These are phyloP conservation scores for Geotrichum siamense DNA, from an alignment of 1,139 yeast genomes.

Conservation along the genomic window DNA sequence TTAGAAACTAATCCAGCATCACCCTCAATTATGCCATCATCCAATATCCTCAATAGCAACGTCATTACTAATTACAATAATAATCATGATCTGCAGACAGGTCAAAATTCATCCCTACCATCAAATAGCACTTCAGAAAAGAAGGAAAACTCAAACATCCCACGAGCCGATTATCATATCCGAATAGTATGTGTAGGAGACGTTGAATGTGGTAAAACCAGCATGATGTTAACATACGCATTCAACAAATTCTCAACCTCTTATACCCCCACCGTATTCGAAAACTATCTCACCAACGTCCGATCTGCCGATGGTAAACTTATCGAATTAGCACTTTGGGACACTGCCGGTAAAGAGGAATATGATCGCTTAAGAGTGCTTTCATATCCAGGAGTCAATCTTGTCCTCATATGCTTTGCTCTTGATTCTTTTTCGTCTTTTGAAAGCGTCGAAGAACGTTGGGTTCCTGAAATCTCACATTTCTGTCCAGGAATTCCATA, in stretches of 20 bases:
- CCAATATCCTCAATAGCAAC: too few species aligned
- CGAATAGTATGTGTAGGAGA: conserved; percentile 78
- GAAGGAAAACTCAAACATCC: neutral
- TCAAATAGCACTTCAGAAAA: neutral
- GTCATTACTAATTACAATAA: too few species aligned
- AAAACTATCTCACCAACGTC: conserved; percentile 67
- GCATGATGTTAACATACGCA: conserved; percentile 73
- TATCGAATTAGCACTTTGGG: conserved; percentile 80
- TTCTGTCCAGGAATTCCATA: conserved; percentile 78
- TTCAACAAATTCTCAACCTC: conserved; percentile 66
- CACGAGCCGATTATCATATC: conserved; percentile 24
- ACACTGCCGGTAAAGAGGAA: conserved; percentile 93
- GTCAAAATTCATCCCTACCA: neutral
- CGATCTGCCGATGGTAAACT: conserved; percentile 47
- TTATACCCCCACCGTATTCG: conserved; percentile 88
- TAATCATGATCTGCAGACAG: neutral
- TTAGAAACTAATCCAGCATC: neutral
- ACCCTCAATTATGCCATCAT: neutral
- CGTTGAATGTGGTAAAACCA: conserved; percentile 92
- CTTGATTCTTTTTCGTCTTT: conserved; percentile 58
- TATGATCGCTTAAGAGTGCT: conserved; percentile 79
- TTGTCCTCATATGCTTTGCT: conserved; percentile 68
- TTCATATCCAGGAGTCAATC: conserved; percentile 74
- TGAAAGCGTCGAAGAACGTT: conserved; percentile 66
- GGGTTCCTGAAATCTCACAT: conserved; percentile 83